These are phyloP conservation scores for Potentilla sterilis DNA, from an alignment of 306 rosid genomes.

Conservation along the genomic window DNA sequence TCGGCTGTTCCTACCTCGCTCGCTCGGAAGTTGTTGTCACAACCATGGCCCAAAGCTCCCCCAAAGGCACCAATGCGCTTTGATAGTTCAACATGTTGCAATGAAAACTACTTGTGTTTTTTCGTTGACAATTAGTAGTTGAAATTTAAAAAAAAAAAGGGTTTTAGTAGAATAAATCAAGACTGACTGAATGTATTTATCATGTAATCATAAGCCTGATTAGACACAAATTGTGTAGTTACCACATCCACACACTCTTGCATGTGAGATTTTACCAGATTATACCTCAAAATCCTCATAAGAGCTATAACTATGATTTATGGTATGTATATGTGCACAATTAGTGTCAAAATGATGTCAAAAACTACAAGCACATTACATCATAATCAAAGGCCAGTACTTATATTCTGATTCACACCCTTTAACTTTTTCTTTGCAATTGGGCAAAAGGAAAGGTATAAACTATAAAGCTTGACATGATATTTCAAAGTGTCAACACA, in stretches of 20 bases:
- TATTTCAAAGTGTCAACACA: constrained; percentile 6
- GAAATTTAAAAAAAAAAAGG: too few relatives aligned
- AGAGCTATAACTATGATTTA: background rate
- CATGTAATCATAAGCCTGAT: background rate
- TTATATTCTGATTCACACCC: background rate
- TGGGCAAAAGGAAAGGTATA: constrained; percentile 7
- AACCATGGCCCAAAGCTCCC: too few relatives aligned
- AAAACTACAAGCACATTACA: background rate
- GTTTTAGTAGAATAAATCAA: background rate
- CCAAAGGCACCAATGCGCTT: too few relatives aligned
- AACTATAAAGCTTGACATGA: background rate
- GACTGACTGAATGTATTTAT: background rate
- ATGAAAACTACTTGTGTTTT: too few relatives aligned
- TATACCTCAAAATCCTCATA: background rate
- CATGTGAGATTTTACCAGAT: background rate
- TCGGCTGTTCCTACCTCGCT: too few relatives aligned
- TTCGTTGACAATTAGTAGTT: too few relatives aligned
- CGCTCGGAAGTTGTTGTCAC: too few relatives aligned
- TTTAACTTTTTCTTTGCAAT: background rate
- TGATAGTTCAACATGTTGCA: too few relatives aligned
- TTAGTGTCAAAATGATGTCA: background rate
- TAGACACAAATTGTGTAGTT: background rate
- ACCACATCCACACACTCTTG: background rate
- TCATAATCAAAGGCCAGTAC: background rate
- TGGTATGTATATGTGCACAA: background rate